These are phyloP conservation scores for Jamesozyma hellenica DNA, from an alignment of 805 yeast species.

Conservation along the genomic window DNA sequence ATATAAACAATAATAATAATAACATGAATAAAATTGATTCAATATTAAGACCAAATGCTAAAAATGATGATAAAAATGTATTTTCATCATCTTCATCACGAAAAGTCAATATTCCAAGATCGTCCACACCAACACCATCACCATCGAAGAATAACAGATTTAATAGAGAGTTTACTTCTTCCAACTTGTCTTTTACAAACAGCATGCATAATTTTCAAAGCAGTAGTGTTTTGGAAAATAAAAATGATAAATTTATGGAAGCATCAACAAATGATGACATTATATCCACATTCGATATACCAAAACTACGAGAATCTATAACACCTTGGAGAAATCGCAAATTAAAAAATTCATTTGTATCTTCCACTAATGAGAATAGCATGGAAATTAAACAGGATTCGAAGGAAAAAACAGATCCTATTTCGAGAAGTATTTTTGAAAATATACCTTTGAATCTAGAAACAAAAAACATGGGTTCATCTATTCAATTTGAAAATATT, in stretches of 20 bases:
- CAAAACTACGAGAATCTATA: constrained; percentile 28
- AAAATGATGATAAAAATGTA: no score
- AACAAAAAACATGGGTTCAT: background rate
- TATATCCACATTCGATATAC: constrained; percentile 20
- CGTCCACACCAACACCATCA: constrained; percentile 1
- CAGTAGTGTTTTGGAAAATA: background rate
- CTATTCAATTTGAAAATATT: background rate
- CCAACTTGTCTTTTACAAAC: no score
- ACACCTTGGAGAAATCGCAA: constrained; percentile 30
- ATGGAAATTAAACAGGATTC: background rate
- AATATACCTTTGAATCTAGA: background rate
- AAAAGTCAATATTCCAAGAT: background rate
- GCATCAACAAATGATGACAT: background rate
- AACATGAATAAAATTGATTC: no score
- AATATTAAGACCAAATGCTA: no score
- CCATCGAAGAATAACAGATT: background rate
- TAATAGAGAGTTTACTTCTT: no score
- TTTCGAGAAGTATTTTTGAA: background rate
- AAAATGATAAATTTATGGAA: background rate
- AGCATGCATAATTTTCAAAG: no score
- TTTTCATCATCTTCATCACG: no score
- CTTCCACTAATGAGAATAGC: background rate
- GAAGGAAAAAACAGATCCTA: background rate
- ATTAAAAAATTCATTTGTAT: background rate
- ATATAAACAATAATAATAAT: no score